Evolutionary conservation across 306 rosid genomes (phyloP).

Genomic region (Cucumis melo): DNA sequence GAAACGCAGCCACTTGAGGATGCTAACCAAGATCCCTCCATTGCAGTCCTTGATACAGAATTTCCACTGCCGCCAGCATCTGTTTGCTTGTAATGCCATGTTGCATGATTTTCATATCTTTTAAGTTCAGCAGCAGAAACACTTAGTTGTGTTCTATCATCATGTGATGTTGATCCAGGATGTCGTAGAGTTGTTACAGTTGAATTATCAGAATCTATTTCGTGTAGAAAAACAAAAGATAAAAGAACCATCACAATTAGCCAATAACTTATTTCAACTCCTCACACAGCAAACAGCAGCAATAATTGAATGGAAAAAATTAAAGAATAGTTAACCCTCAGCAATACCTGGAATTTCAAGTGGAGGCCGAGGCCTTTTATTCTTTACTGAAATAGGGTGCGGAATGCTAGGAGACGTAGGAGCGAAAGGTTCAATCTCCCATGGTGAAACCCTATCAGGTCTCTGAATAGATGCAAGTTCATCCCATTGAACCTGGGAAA

Average conservation of each 20-base stretch:
- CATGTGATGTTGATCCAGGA: slow-evolving; percentile 31
- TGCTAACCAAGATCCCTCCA: slow-evolving; percentile 46
- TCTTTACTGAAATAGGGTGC: slow-evolving; percentile 39
- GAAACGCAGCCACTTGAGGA: slow-evolving; percentile 40
- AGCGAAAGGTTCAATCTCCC: slow-evolving; percentile 87
- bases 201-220: slow-evolving; percentile 33
- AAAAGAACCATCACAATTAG: slow-evolving; percentile 6
- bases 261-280: not conserved
- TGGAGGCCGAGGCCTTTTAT: slow-evolving; percentile 67
- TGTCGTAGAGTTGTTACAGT: slow-evolving; percentile 43
- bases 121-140: slow-evolving; percentile 29
- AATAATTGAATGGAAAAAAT: not conserved
- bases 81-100: slow-evolving; percentile 40
- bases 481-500: slow-evolving; percentile 92
- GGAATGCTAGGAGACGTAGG: slow-evolving; percentile 27
- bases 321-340: slow-evolving; percentile 14
- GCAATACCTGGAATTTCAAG: slow-evolving; percentile 44
- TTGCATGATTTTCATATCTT: slow-evolving; percentile 29
- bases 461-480: slow-evolving; percentile 65
- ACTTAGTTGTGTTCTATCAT: slow-evolving; percentile 29
- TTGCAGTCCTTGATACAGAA: slow-evolving; percentile 28
- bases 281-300: not conserved
- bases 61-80: slow-evolving; percentile 35
- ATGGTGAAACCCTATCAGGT: slow-evolving; percentile 89
- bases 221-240: not conserved